Evolutionary conservation across 495 filamentous ascomycete genomes (phyloP), one percentile per base, ranked within the genome.

Genomic region (Cercophora samala): DNA sequence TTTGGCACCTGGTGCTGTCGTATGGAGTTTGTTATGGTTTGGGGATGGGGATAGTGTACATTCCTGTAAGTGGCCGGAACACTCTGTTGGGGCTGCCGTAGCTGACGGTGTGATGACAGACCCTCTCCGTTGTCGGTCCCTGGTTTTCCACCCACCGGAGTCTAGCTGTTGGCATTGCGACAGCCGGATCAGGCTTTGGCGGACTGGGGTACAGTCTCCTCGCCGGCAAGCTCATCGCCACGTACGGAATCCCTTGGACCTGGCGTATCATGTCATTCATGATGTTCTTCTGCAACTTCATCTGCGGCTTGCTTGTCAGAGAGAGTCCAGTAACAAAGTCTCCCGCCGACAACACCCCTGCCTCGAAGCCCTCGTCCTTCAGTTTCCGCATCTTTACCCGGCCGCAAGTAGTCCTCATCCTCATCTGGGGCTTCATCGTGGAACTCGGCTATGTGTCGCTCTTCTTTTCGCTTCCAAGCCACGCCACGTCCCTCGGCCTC

Each of bases 11-110:
- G 19, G 90, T 90, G 68, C 83, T 92, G 15, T 84, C 81, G 32
- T 88, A 91, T 73, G 90, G 88, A n/a, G 74, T 91, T 25, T 84
- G 86, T 56, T 90, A 91, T 70, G 90, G 90, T 25, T 82, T 82
- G 70, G 90, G 90, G 2, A 87, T 91, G 82, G 89, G 90, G 2
- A 87, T 92, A 64, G 78, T 91, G 6, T 93, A 91, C 75, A 87
- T 88, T 13, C 85, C 84, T 46, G 37, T 46, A 46, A 46, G 37
- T 46, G 8, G 2, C 11, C 15, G 5, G 37, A 46, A 13, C 37
- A 13, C 9, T 46, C 37, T 46, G 26, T 29, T 13, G 37, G 3
- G 9, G 11, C 1, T 13, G 37, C 37, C 37, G 15, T 46, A 9
- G 15, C 37, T 46, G 37, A 46, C 15, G 3, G 15, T 46, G 37